Evolutionary conservation across 2,329 filamentous ascomycete species (phyloP).

Genomic region (Stemphylium lycopersici): DNA sequence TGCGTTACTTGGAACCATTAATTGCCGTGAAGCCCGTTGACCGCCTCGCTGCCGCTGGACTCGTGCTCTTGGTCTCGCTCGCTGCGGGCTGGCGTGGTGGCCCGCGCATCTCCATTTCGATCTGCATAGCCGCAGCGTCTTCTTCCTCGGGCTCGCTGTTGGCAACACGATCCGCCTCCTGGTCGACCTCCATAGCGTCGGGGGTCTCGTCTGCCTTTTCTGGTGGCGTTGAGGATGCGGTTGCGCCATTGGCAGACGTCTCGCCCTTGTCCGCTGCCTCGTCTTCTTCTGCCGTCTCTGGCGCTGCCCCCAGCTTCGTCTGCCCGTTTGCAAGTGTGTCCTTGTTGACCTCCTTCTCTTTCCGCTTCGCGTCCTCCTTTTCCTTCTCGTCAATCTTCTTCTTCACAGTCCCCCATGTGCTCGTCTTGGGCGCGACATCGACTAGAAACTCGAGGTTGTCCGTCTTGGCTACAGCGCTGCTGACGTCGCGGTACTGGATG

Average conservation of each 20-base stretch:
- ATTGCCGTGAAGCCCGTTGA: slow-evolving; percentile 43
- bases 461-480: slow-evolving; percentile 81
- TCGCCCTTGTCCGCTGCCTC: not conserved
- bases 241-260: not conserved
- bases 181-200: slow-evolving; percentile 19
- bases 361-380: slow-evolving; percentile 15
- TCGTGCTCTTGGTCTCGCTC: slow-evolving; percentile 8
- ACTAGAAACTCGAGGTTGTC: slow-evolving; percentile 95
- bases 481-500: slow-evolving; percentile 94
- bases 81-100: slow-evolving; percentile 17
- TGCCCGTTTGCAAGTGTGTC: slow-evolving; percentile 1
- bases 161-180: slow-evolving; percentile 15
- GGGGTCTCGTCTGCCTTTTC: slow-evolving; percentile 5
- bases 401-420: slow-evolving; percentile 80
- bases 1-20: slow-evolving; percentile 30
- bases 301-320: not conserved
- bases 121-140: slow-evolving; percentile 45
- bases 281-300: slow-evolving; percentile 2
- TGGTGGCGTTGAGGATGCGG: not conserved
- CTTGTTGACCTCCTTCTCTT: slow-evolving; percentile 10
- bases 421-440: slow-evolving; percentile 87
- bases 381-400: slow-evolving; percentile 57
- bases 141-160: slow-evolving; percentile 38
- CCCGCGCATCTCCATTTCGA: slow-evolving; percentile 50
- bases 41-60: slow-evolving; percentile 19